phyloP scores from a whole-genome alignment of 768 basidiomycete genomes.

The Pleurotus salmoneostramineus region DNA sequence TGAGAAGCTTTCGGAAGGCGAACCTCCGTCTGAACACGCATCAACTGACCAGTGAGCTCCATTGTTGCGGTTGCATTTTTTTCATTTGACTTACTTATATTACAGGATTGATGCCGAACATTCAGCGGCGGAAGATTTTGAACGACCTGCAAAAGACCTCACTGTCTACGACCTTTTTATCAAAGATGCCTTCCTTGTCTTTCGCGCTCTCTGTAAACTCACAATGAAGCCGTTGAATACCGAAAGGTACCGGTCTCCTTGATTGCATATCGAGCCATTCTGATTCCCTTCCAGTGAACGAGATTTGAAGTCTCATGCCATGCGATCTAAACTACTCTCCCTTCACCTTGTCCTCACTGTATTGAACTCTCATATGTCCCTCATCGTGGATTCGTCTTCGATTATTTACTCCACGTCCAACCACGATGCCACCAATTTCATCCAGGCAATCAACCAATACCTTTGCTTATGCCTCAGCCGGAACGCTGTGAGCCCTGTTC shows the following conservation, averaged over 20 bases:
- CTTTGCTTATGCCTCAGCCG: slow-evolving; percentile 89
- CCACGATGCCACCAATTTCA: slow-evolving; percentile 83
- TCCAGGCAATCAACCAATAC: slow-evolving; percentile 95
- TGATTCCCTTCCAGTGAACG: slow-evolving; percentile 59
- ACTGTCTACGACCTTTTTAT: slow-evolving; percentile 86
- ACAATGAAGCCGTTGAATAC: slow-evolving; percentile 95
- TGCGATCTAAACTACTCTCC: slow-evolving; percentile 94
- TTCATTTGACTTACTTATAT: neutral
- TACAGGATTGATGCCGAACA: slow-evolving; percentile 8
- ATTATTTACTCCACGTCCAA: slow-evolving; percentile 90
- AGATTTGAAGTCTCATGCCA: slow-evolving; percentile 94
- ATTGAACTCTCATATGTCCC: slow-evolving; percentile 83
- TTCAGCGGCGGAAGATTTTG: slow-evolving; percentile 23
- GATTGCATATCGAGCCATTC: neutral
- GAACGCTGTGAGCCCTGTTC: slow-evolving; percentile 93
- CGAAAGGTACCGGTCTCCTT: slow-evolving; percentile 65
- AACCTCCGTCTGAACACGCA: neutral
- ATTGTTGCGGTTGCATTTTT: neutral
- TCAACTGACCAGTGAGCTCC: neutral
- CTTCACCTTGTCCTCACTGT: slow-evolving; percentile 92
- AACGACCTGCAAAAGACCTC: slow-evolving; percentile 34
- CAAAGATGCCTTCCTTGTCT: slow-evolving; percentile 97
- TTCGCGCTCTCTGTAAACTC: slow-evolving; percentile 93
- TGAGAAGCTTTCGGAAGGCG: neutral
- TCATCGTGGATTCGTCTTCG: slow-evolving; percentile 86